Evolutionary conservation across 305 asterid species (phyloP).

Genomic region (Fraxinus sp.): DNA sequence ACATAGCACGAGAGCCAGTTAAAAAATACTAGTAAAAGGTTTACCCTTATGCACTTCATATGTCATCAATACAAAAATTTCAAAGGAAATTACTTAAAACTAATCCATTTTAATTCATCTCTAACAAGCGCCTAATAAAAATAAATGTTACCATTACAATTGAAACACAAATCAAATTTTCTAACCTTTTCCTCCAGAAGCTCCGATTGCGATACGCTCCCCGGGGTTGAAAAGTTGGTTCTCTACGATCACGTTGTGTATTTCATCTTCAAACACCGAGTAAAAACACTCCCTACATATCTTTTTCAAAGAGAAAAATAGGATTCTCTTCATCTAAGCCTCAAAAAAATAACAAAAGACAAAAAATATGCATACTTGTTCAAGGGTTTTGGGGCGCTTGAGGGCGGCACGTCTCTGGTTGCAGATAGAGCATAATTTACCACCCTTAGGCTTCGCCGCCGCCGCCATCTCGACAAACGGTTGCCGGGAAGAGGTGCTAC

Average conservation of each 20-base stretch:
- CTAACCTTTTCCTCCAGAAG: conserved; percentile 98
- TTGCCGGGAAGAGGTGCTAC: not conserved
- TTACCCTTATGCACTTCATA: not conserved
- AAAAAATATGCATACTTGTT: conserved; percentile 51
- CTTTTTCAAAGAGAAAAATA: conserved; percentile 30
- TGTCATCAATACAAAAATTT: not conserved
- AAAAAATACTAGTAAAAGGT: not conserved
- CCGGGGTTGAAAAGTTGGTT: conserved; percentile 79
- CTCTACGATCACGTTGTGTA: conserved; percentile 72
- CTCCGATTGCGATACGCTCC: conserved; percentile 92
- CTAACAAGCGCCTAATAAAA: not conserved
- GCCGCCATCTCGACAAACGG: conserved; percentile 23
- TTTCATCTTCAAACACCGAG: conserved; percentile 77
- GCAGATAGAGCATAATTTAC: conserved; percentile 59
- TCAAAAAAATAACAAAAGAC: not conserved
- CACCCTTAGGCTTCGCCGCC: conserved; percentile 50
- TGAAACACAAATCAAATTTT: not conserved
- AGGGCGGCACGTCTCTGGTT: conserved; percentile 68
- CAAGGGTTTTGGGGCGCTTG: conserved; percentile 91
- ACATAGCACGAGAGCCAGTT: not conserved
- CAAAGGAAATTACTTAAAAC: not conserved
- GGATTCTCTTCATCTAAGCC: not conserved
- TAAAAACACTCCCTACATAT: conserved; percentile 93
- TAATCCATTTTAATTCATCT: not conserved
- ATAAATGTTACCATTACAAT: not conserved